Evolutionary conservation across 2,329 filamentous ascomycete species (phyloP).

Genomic region (Alternaria tenuissima): DNA sequence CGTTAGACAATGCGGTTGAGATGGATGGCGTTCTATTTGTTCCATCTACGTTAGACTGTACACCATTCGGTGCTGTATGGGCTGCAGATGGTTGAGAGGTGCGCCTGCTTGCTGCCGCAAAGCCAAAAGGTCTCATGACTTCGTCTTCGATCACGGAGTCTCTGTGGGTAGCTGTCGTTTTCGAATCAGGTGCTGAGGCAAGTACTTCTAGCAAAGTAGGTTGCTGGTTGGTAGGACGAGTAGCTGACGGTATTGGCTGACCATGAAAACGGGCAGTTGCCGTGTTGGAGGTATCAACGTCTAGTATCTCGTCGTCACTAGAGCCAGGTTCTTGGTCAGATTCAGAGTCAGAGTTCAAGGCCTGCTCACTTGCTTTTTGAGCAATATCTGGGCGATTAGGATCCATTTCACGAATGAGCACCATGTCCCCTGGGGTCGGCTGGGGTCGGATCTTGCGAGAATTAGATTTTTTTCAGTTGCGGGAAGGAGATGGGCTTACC

Average conservation of each 20-base stretch:
- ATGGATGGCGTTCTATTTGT: constrained; percentile 8
- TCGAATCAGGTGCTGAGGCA: constrained; percentile 13
- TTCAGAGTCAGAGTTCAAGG: constrained; percentile 58
- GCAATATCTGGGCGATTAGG: constrained; percentile 73
- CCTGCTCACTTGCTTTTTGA: constrained; percentile 61
- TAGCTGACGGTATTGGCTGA: constrained; percentile 13
- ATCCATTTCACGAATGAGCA: constrained; percentile 71
- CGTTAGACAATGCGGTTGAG: constrained; percentile 18
- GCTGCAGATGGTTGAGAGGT: constrained; percentile 19
- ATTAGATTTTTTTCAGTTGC: constrained; percentile 60
- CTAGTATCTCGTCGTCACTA: constrained; percentile 50
- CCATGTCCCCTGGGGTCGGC: constrained; percentile 69
- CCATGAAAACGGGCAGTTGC: constrained; percentile 11
- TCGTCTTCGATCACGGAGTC: constrained; percentile 30
- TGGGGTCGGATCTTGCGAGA: constrained; percentile 57
- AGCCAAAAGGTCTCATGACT: constrained; percentile 8
- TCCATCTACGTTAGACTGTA: constrained; percentile 13
- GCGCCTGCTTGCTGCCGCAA: constrained; percentile 20
- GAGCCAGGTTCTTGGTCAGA: constrained; percentile 50
- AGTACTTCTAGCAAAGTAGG: constrained; percentile 31
- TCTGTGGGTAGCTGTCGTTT: constrained; percentile 23
- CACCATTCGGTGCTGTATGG: constrained; percentile 11
- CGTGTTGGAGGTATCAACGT: constrained; percentile 26
- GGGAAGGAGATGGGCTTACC: constrained; percentile 55
- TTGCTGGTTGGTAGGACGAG: constrained; percentile 21